phyloP scores from a whole-genome alignment of 2,329 filamentous ascomycete species.

The Talaromyces sp. region DNA sequence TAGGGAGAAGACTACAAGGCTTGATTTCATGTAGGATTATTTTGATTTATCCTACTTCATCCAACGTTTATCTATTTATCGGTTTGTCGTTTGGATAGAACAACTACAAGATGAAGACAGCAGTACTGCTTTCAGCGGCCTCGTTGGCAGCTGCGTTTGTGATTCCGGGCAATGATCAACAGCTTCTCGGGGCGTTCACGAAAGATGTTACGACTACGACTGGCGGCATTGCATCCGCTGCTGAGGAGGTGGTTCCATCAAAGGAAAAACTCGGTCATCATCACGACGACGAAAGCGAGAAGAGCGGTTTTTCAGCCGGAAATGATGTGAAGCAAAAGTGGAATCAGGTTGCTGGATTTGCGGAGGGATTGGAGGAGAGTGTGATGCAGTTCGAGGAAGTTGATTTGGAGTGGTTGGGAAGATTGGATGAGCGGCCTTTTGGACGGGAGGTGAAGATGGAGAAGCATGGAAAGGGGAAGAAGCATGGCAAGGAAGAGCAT shows the following conservation, averaged over 20 bases:
- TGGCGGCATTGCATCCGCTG: not conserved
- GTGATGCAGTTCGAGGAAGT: constrained; percentile 7
- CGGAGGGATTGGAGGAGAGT: not conserved
- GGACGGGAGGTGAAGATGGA: not conserved
- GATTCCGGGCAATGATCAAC: constrained; percentile 42
- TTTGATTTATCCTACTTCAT: not conserved
- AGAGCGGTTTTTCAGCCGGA: not conserved
- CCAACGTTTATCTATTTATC: not conserved
- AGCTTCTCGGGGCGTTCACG: constrained; percentile 42
- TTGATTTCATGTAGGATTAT: not conserved
- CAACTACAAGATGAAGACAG: constrained; percentile 41
- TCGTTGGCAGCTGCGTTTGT: constrained; percentile 48
- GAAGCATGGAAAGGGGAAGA: not conserved
- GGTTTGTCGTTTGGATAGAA: not conserved
- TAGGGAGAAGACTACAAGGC: not conserved
- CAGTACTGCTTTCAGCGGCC: constrained; percentile 45
- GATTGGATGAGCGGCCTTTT: not conserved
- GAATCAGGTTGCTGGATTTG: not conserved
- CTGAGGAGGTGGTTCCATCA: not conserved
- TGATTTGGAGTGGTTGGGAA: constrained; percentile 2
- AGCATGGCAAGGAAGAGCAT: not conserved
- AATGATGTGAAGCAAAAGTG: not conserved
- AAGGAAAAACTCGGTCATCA: not conserved
- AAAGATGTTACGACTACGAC: constrained; percentile 1
- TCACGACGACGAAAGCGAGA: not conserved